phyloP scores from a whole-genome alignment of 176 grass and related monocot species.

The Carex parvula region DNA sequence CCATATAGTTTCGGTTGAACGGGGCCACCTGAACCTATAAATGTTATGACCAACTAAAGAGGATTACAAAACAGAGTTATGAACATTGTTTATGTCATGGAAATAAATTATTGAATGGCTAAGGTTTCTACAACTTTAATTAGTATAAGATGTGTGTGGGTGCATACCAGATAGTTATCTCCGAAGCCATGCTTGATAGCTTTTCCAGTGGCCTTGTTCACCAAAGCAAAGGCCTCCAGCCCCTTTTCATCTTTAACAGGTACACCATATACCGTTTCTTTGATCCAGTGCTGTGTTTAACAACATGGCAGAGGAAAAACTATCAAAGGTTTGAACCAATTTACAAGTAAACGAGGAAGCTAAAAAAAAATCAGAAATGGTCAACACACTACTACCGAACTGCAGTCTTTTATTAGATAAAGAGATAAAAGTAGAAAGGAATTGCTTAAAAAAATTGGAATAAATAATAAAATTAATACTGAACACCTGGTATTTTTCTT shows the following conservation, averaged over 20 bases:
- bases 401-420: no score
- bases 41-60: not conserved
- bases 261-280: slow-evolving; percentile 41
- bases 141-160: not conserved
- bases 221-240: slow-evolving; percentile 45
- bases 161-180: slow-evolving; percentile 43
- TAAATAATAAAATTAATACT: no score
- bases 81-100: no score
- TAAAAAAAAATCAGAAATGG: no score
- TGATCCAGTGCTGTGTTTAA: slow-evolving; percentile 59
- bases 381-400: no score
- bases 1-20: not conserved
- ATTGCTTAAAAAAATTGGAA: no score
- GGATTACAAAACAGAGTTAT: not conserved
- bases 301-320: no score
- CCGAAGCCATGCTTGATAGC: slow-evolving; percentile 79
- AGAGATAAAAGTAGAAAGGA: no score
- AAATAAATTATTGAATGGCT: no score
- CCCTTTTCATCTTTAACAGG: slow-evolving; percentile 58
- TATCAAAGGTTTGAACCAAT: no score
- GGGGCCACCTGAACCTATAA: not conserved
- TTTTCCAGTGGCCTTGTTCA: slow-evolving; percentile 71
- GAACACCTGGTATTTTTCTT: not conserved
- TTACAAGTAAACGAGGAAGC: no score
- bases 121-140: no score